Evolutionary conservation across 2,329 filamentous ascomycete genomes (phyloP).

Genomic region (Neocatenulostroma microsporum): DNA sequence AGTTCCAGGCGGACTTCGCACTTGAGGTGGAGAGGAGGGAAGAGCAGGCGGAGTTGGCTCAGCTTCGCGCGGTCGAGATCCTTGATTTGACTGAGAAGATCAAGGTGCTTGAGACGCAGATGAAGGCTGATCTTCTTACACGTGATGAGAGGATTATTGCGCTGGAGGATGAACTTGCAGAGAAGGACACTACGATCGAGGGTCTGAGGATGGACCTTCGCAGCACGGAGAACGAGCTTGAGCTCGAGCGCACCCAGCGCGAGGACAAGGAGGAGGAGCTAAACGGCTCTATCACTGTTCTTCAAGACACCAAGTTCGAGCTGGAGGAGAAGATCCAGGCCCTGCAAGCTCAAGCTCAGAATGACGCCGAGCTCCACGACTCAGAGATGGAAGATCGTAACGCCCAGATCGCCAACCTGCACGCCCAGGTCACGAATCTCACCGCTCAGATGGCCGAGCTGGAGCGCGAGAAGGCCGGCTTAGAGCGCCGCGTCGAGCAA

Average conservation of each 20-base stretch:
- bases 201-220: slow-evolving; percentile 20
- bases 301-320: slow-evolving; percentile 18
- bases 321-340: slow-evolving; percentile 20
- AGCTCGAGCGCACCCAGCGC: slow-evolving; percentile 12
- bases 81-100: slow-evolving; percentile 31
- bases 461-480: slow-evolving; percentile 21
- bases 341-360: slow-evolving; percentile 19
- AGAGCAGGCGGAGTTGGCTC: slow-evolving; percentile 29
- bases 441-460: slow-evolving; percentile 18
- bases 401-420: slow-evolving; percentile 24
- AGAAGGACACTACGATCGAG: slow-evolving; percentile 21
- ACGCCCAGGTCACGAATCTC: slow-evolving; percentile 17
- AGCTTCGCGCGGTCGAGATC: slow-evolving; percentile 29
- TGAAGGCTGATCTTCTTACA: slow-evolving; percentile 21
- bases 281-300: slow-evolving; percentile 18
- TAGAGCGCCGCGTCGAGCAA: slow-evolving; percentile 29
- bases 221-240: slow-evolving; percentile 16
- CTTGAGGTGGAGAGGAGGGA: slow-evolving; percentile 34
- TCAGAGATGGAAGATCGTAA: slow-evolving; percentile 28
- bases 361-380: slow-evolving; percentile 21
- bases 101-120: slow-evolving; percentile 23
- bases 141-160: slow-evolving; percentile 25
- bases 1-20: slow-evolving; percentile 32
- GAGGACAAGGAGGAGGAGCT: slow-evolving; percentile 19
- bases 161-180: slow-evolving; percentile 20